Base-by-base conservation (phyloP, 2,329 filamentous ascomycete species). In the Diaporthe humulicola region DNA sequence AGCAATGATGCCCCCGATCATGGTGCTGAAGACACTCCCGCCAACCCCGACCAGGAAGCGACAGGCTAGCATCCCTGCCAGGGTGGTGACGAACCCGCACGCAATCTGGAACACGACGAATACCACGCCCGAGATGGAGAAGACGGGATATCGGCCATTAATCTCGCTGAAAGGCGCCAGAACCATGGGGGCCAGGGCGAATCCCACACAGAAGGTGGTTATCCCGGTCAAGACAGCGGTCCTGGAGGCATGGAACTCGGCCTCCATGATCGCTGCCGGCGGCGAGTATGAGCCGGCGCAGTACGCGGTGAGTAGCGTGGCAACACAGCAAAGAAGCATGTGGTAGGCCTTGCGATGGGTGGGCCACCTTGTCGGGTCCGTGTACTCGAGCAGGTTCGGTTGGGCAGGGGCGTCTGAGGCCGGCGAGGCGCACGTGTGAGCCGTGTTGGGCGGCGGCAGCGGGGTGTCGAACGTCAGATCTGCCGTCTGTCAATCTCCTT, bases 1-100 rank as follows among this genome's bases (percentile, higher is more conserved):
- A 69, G 93, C 93, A 54, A 98, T 93, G 5, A 98, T 94, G 4
- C 96, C 96, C n/a, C 96, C 96, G 0, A 98, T 93, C 89, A 98
- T 96, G 30, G 95, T 97, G 58, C 93, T 95, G 81, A 97, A 98
- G 0, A 88, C 92, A 66, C 92, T 95, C 8, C 91, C 93, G 9
- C 94, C 94, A n/a, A 92, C 90, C 1, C 96, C 96, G 14, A 92
- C 89, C 61, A 97, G 88, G 81, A 98, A 94, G 1, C 96, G 90
- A 0, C 92, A 90, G 3, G 95, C 84, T 0, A 98, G 82, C 89
- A 98, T 93, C 3, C 93, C 95, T 0, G 90, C 90, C 76, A 94
- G 91, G 3, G 90, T 90, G 0, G 88, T 86, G 8, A 95, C 94
- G 0, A 94, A 86, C 6, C 93, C 94, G 80, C 94, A 96, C 8